A percentile compares a stretch with the other conserved stretches of the same genome.
phyloP scores from a whole-genome alignment of 2,329 filamentous ascomycete species.

The Microsporum ferrugineum region DNA sequence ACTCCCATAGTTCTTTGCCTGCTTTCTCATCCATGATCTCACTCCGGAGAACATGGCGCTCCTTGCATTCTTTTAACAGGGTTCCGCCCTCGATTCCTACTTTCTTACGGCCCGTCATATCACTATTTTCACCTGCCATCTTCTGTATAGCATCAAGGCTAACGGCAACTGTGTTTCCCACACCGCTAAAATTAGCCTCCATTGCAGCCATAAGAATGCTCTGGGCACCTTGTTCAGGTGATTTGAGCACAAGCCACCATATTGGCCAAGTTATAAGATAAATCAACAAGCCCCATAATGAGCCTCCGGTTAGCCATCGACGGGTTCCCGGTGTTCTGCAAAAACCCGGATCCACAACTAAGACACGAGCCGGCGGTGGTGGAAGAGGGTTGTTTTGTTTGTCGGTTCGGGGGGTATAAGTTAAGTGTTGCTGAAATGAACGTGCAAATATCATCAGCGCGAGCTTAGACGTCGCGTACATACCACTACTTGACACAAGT shows the following conservation, averaged over 20 bases:
- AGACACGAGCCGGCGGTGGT: conserved; percentile 69
- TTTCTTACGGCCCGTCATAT: background rate
- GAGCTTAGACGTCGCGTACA: conserved; percentile 57
- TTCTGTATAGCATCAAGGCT: background rate
- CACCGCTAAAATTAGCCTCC: conserved; percentile 59
- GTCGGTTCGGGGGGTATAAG: conserved; percentile 14
- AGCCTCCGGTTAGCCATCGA: conserved; percentile 75
- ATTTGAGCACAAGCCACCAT: conserved; percentile 83
- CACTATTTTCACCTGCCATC: background rate
- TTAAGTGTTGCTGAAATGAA: conserved; percentile 82
- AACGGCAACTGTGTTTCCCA: conserved; percentile 19
- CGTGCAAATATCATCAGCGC: conserved; percentile 81
- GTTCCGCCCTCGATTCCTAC: conserved; percentile 44
- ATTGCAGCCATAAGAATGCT: conserved; percentile 76
- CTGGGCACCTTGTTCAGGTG: conserved; percentile 70
- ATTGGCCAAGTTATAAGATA: conserved; percentile 70
- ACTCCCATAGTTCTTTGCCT: conserved; percentile 80
- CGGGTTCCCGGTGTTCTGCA: conserved; percentile 77
- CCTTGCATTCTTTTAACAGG: conserved; percentile 78
- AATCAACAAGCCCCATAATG: conserved; percentile 62
- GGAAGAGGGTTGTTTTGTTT: conserved; percentile 22
- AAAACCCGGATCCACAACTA: conserved; percentile 78
- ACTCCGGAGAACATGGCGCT: conserved; percentile 56
- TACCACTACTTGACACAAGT: conserved; percentile 9
- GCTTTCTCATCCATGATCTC: conserved; percentile 69